Conservation (phyloP, 176 grass and related monocot species). For the Secale cereale region DNA sequence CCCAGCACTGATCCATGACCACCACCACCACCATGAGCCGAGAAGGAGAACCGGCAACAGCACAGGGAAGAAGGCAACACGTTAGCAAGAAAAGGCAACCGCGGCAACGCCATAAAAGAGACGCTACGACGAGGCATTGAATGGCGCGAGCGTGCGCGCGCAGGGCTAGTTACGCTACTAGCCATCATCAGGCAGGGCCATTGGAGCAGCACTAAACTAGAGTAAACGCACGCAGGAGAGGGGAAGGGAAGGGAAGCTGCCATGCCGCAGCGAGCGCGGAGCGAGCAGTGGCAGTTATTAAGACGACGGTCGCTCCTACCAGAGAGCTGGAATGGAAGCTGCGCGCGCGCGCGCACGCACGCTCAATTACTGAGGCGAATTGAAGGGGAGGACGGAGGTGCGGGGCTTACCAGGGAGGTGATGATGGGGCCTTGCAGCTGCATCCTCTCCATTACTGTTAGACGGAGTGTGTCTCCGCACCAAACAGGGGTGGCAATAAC, state of each 20-base stretch:
- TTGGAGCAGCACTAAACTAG: not conserved
- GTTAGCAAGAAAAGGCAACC: slow-evolving; percentile 20
- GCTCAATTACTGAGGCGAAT: slow-evolving; percentile 4
- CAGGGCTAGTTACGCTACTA: slow-evolving; percentile 5
- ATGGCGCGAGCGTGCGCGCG: slow-evolving; percentile 49
- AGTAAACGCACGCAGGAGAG: not conserved
- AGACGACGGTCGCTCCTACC: not conserved
- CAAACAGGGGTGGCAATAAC: slow-evolving; percentile 39
- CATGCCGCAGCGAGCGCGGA: not conserved
- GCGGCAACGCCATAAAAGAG: slow-evolving; percentile 26
- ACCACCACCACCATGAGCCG: slow-evolving; percentile 2
- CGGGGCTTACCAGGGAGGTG: slow-evolving; percentile 52
- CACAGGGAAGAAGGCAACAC: not conserved
- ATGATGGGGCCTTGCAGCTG: slow-evolving; percentile 79
- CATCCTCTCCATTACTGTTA: slow-evolving; percentile 56
- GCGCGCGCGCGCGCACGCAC: not conserved
- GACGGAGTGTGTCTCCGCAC: not conserved
- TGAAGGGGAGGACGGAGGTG: not conserved
- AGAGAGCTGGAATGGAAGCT: slow-evolving; percentile 32
- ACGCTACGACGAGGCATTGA: slow-evolving; percentile 40
- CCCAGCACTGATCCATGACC: slow-evolving; percentile 73
- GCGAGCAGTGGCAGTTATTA: not conserved
- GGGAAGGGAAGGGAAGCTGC: slow-evolving; percentile 6
- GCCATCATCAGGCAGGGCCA: not conserved
- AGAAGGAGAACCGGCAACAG: slow-evolving; percentile 3